phyloP scores from a whole-genome alignment of 371 early-diverging fungal genomes.

The Syncephalastrum monosporum region DNA sequence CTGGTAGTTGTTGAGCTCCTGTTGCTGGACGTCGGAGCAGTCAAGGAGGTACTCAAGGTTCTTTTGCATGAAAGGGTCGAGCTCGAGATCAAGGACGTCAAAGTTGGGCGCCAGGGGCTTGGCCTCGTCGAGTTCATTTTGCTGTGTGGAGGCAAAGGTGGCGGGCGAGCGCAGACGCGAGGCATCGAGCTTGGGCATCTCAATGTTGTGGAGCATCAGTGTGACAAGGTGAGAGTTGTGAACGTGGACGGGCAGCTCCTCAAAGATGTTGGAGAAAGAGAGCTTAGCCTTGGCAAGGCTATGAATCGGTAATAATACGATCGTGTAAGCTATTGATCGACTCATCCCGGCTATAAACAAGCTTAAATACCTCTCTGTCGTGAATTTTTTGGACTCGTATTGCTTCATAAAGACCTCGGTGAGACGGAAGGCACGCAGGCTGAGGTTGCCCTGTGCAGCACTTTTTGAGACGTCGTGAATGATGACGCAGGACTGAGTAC shows the following conservation, averaged over 20 bases:
- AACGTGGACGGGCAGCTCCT: conserved; percentile 86
- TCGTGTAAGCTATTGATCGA: neutral
- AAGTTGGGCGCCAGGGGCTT: conserved; percentile 80
- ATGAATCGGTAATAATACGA: neutral
- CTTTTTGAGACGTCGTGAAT: conserved; percentile 89
- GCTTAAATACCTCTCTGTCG: conserved; percentile 63
- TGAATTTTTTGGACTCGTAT: conserved; percentile 82
- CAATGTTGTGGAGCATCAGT: conserved; percentile 81
- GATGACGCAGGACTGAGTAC: conserved; percentile 82
- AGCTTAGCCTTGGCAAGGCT: conserved; percentile 74
- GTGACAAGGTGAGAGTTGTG: conserved; percentile 81
- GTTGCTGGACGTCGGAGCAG: conserved; percentile 86
- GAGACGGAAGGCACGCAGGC: conserved; percentile 87
- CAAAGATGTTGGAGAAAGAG: conserved; percentile 84
- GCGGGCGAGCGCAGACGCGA: conserved; percentile 45
- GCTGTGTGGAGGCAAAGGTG: conserved; percentile 43
- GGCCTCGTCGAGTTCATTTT: conserved; percentile 39
- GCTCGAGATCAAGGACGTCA: conserved; percentile 78
- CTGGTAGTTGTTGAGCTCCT: conserved; percentile 89
- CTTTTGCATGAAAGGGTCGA: conserved; percentile 82
- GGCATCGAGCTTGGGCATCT: conserved; percentile 50
- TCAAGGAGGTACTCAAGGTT: conserved; percentile 88
- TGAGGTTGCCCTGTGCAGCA: conserved; percentile 80
- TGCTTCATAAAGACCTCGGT: conserved; percentile 83
- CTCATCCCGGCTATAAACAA: neutral